Conservation (phyloP, 805 yeast genomes). For the Saccharomycopsis sp. region DNA sequence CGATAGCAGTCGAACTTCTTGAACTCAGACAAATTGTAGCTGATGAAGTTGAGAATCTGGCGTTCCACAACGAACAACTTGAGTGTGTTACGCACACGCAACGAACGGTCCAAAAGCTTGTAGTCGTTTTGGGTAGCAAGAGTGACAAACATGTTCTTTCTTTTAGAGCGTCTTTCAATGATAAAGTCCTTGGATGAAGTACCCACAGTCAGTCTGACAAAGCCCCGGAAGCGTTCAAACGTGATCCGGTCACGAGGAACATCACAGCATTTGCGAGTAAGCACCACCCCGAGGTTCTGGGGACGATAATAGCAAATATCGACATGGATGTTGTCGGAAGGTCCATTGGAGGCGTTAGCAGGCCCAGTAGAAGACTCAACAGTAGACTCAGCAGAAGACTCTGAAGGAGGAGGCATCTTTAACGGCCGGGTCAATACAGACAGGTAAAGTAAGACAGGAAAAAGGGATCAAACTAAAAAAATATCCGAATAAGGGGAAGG, state of each 20-base stretch:
- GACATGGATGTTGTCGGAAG: not conserved
- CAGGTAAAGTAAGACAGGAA: not conserved
- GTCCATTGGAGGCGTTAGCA: not conserved
- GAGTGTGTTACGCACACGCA: constrained; percentile 41
- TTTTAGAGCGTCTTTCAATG: constrained; percentile 42
- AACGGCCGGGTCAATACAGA: not conserved
- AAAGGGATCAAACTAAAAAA: not conserved
- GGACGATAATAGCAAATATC: not conserved
- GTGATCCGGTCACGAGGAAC: not conserved
- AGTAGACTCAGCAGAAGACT: not conserved
- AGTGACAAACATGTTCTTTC: constrained; percentile 34
- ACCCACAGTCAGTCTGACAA: not conserved
- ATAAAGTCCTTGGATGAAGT: not conserved
- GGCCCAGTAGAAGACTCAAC: not conserved
- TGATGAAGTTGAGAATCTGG: not conserved
- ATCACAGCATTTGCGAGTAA: not conserved
- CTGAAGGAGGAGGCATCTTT: not conserved
- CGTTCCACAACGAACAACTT: constrained; percentile 28
- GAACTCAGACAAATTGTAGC: not conserved
- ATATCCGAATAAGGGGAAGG: too few species aligned
- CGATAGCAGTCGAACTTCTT: not conserved
- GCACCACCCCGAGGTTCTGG: not conserved
- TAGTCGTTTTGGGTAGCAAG: constrained; percentile 37
- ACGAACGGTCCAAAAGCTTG: constrained; percentile 37
- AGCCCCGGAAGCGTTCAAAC: not conserved